A percentile compares a stretch with the other conserved stretches of the same genome.
Conservation (phyloP, 225 moss, liverwort and hornwort genomes). For the Straminergon stramineum region DNA sequence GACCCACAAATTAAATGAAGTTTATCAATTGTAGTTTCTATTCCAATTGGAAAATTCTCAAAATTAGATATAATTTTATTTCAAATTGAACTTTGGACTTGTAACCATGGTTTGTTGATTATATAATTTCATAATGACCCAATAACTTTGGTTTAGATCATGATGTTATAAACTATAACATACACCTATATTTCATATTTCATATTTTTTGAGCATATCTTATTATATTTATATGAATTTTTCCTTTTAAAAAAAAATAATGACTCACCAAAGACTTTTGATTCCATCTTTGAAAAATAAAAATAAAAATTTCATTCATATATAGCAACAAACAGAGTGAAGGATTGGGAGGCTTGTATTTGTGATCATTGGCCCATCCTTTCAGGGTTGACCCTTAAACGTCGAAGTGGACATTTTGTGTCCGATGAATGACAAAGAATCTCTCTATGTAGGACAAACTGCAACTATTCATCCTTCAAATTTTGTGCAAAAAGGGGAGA, state of each 20-base stretch:
- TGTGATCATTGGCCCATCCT: rapidly evolving
- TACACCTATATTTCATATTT: background rate
- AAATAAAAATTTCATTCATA: background rate
- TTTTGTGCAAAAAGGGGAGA: no score
- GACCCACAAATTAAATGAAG: rapidly evolving
- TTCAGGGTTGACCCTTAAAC: no score
- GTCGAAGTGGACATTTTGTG: no score
- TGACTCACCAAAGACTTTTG: rapidly evolving
- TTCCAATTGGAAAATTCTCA: no score
- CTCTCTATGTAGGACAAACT: no score
- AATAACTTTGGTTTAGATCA: background rate
- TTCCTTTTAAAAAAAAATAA: no score
- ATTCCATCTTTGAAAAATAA: background rate
- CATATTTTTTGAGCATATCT: no score
- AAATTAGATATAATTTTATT: no score
- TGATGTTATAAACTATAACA: background rate
- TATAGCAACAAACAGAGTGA: background rate
- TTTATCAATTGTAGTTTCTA: no score
- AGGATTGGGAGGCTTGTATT: background rate
- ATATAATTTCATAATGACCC: background rate
- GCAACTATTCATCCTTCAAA: no score
- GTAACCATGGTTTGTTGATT: background rate
- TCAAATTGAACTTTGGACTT: no score
- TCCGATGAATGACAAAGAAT: no score
- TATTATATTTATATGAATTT: background rate